Conservation (phyloP, 2,329 filamentous ascomycete genomes). For the Claviceps capensis region DNA sequence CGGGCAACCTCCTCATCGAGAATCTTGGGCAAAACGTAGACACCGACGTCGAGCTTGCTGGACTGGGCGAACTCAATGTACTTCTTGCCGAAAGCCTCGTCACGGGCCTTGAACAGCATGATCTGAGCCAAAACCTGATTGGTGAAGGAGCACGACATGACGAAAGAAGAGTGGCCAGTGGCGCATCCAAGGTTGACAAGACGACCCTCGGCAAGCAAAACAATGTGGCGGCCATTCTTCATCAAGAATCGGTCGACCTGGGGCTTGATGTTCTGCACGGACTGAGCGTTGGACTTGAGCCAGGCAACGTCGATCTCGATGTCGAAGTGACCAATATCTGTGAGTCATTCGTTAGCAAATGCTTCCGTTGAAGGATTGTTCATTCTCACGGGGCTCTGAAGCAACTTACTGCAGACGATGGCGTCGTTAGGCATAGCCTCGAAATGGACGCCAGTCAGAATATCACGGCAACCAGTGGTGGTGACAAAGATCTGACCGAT, state of each 20-base stretch:
- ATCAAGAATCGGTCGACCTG: constrained; percentile 98
- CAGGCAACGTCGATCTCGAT: constrained; percentile 99
- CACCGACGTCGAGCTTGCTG: constrained; percentile 79
- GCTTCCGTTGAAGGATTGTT: neutral
- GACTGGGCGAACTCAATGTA: constrained; percentile 92
- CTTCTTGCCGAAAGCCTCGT: constrained; percentile 79
- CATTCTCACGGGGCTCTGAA: neutral
- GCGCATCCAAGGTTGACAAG: constrained; percentile 99
- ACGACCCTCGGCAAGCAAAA: constrained; percentile 95
- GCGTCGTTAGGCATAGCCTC: constrained; percentile 93
- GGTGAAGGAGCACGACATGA: constrained; percentile 99
- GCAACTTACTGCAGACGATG: constrained; percentile 79
- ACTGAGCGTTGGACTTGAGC: constrained; percentile 93
- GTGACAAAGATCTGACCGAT: constrained; percentile 97
- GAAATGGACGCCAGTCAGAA: constrained; percentile 84
- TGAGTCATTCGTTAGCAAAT: neutral
- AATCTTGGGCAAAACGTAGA: constrained; percentile 88
- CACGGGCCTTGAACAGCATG: constrained; percentile 87
- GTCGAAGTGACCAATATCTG: constrained; percentile 97
- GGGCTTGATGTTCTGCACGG: constrained; percentile 97
- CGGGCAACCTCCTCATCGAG: constrained; percentile 96
- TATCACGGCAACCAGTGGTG: constrained; percentile 98
- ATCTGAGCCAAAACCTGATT: constrained; percentile 99
- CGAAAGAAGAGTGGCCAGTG: constrained; percentile 97
- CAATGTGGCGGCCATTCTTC: constrained; percentile 89